phyloP scores from a whole-genome alignment of 768 basidiomycete species.

The Psilocybe cubensis region DNA sequence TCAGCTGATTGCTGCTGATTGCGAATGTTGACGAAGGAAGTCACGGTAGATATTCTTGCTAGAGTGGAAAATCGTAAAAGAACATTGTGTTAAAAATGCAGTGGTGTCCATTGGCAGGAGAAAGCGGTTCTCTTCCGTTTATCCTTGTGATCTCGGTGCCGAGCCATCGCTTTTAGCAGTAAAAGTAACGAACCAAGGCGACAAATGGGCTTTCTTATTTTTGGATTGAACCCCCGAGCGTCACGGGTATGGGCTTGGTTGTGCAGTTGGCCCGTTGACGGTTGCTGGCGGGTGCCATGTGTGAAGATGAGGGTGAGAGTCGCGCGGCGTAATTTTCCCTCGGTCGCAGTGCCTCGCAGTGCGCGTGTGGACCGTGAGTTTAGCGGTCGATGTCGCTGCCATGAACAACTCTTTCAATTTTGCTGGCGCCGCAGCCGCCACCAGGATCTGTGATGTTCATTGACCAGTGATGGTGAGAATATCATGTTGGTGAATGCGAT shows the following conservation, averaged over 20 bases:
- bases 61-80: background rate
- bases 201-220: conserved; percentile 6
- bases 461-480: conserved; percentile 7
- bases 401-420: background rate
- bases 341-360: background rate
- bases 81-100: background rate
- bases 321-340: background rate
- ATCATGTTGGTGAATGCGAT: background rate
- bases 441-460: background rate
- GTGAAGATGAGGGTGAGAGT: background rate
- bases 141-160: conserved; percentile 15
- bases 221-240: conserved; percentile 11
- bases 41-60: background rate
- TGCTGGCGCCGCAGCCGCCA: background rate
- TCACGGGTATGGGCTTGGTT: conserved; percentile 14
- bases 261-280: conserved; percentile 12
- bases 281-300: background rate
- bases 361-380: too few relatives aligned
- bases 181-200: background rate
- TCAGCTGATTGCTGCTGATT: background rate
- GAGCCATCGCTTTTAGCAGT: background rate
- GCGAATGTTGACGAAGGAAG: background rate
- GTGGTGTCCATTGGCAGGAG: background rate
- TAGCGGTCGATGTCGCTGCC: too few relatives aligned
- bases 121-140: too few relatives aligned